Evolutionary conservation across 148 eudicot species (phyloP), one percentile per base, ranked within the genome.

Genomic region (Camellia lanceoleosa): DNA sequence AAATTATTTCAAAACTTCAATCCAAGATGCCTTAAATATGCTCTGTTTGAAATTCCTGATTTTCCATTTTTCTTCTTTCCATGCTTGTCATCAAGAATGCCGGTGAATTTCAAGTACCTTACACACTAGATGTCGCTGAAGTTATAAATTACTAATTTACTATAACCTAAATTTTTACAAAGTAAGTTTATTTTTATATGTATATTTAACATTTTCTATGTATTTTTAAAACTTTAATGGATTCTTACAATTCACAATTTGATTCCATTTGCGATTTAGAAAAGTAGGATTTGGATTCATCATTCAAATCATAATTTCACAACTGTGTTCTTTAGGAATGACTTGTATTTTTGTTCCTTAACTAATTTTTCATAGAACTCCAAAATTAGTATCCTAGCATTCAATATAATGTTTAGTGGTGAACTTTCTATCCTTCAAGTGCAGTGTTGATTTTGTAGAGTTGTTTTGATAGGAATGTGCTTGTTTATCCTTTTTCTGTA

Each of bases 211-310:
- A 19, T 73, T 73, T 73, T 61, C 56, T 73, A 51, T 38, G 7
- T 13, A 30, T 38, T 54, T 20, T 52, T 73, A 38, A 54, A 73
- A 23, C 30, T 19, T 47, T 44, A 64, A 74, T 74, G 44, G 20
- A 41, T 56, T 58, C 77, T 16, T 58, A 56, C 5, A 8, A 11
- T 38, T 74, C 47, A 16, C 77, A 56, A 42, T 56, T 74, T 55
- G 14, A 58, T 58, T 58, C 65, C 12, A 41, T 55, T 55, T 18
- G 8, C 16, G 51, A 58, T 30, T 55, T 44, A 55, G 77, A 43
- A 74, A 15, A 74, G 15, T n/a, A 55, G n/a, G n/a, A 7, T 72
- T 72, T 72, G 20, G 60, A 72, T 72, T 52, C 75, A 73, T 19
- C 16, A 55, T 55, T 44, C 3, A 19, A 73, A 38, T 38, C 11